phyloP scores from a whole-genome alignment of 1,139 yeast genomes.

The Magnusiomyces fungicola region DNA sequence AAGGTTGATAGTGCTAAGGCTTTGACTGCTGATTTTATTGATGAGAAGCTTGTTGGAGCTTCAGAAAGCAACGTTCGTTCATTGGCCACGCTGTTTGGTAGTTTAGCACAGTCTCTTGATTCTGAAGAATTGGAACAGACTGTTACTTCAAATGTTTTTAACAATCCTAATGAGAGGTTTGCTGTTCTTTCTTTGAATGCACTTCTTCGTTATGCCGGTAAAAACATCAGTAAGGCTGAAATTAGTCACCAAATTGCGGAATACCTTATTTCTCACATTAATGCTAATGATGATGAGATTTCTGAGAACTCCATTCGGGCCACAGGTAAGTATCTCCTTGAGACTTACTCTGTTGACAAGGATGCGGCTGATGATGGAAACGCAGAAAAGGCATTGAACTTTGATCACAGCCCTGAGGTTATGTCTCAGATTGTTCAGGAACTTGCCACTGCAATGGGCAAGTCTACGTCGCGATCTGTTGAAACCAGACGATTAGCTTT shows the following conservation, averaged over 20 bases:
- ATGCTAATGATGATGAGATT: constrained; percentile 46
- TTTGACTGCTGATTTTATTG: constrained; percentile 66
- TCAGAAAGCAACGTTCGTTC: constrained; percentile 38
- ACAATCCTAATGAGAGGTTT: constrained; percentile 42
- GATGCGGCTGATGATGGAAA: neutral
- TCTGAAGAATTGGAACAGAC: constrained; percentile 58
- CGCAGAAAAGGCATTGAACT: constrained; percentile 19
- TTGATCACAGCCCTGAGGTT: constrained; percentile 11
- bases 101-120: constrained; percentile 61
- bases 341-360: constrained; percentile 13
- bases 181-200: constrained; percentile 71
- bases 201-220: constrained; percentile 68
- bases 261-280: constrained; percentile 43
- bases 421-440: constrained; percentile 36
- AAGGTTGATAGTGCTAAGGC: constrained; percentile 69
- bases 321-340: constrained; percentile 67
- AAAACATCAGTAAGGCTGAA: constrained; percentile 48
- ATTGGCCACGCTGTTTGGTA: constrained; percentile 72
- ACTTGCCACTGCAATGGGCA: constrained; percentile 43
- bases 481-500: constrained; percentile 78
- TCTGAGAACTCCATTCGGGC: constrained; percentile 79
- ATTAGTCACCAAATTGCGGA: constrained; percentile 43
- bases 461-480: constrained; percentile 55
- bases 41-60: constrained; percentile 35
- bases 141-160: constrained; percentile 53